Evolutionary conservation across 257 asterid species (phyloP), one percentile per base, ranked within the genome.

Genomic region (Salvia splendens): DNA sequence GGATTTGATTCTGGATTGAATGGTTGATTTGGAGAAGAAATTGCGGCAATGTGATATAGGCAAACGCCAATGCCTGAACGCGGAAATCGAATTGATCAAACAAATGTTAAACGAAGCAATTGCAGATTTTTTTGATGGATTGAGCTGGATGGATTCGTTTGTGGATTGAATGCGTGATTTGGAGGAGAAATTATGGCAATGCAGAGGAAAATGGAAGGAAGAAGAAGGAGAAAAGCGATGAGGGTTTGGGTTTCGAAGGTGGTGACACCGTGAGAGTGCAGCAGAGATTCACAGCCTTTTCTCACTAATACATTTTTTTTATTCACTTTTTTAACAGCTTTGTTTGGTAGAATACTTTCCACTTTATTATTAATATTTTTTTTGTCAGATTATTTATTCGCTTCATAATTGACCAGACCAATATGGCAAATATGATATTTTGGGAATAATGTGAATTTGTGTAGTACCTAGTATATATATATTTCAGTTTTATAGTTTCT

Each of bases 181-280:
- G 43, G 24, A 12, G 46, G 3, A 43, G 61, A 55, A 40, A 38
- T n/a, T 7, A 28, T 12, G 36, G 69, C 62, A 40, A 48, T 70
- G 65, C 16, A 53, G 74, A 64, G 53, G 62, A 35, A 33, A 57
- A 57, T 24, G 65, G 60, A 41, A 61, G 41, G 32, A 35, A 20
- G 50, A 10, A 16, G 38, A 70, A 57, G 79, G 65, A 48, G 63
- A 72, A 75, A 70, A 59, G 80, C 79, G 70, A 77, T 75, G 75
- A 66, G 79, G 65, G 73, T 73, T 70, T 66, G 73, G 79, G 84
- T 76, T 67, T 69, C 80, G 78, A 73, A 69, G 82, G 76, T 71
- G 80, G 76, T 59, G n/a, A n/a, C n/a, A n/a, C n/a, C n/a, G n/a
- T n/a, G 74, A 45, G 42, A 54, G 61, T 54, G 41, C 8, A 33